phyloP scores from a whole-genome alignment of 2,329 filamentous ascomycete genomes.

The Thermothelomyces thermophilus region DNA sequence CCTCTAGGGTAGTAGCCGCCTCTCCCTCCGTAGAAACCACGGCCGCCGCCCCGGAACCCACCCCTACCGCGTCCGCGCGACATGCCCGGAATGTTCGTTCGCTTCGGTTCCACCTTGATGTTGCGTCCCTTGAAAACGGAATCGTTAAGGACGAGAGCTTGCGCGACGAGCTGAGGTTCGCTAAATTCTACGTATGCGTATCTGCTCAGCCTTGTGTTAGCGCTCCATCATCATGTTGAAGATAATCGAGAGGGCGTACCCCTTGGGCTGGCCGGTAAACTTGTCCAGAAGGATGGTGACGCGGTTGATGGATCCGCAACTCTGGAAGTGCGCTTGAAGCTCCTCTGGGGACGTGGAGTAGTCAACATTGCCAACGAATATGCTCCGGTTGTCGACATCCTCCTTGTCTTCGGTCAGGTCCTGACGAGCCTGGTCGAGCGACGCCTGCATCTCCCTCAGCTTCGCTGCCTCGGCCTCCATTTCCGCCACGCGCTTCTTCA shows the following conservation, averaged over 20 bases:
- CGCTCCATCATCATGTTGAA: not conserved
- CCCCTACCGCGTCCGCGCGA: constrained; percentile 59
- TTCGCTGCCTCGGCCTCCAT: constrained; percentile 88
- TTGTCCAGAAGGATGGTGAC: constrained; percentile 97
- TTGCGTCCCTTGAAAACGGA: constrained; percentile 91
- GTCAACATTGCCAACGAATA: constrained; percentile 98
- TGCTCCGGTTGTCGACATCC: constrained; percentile 88
- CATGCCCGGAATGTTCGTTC: constrained; percentile 95
- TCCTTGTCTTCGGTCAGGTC: constrained; percentile 88
- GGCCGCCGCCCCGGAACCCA: constrained; percentile 42
- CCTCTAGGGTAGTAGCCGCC: constrained; percentile 46
- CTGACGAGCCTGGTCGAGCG: constrained; percentile 75
- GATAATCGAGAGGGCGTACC: constrained; percentile 46
- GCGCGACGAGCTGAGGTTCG: constrained; percentile 85
- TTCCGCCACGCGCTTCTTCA: constrained; percentile 80
- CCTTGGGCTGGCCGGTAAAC: constrained; percentile 98
- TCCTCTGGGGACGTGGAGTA: constrained; percentile 96
- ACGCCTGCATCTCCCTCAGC: constrained; percentile 79
- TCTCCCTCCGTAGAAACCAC: constrained; percentile 40
- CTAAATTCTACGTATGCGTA: constrained; percentile 99
- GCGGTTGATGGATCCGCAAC: constrained; percentile 92
- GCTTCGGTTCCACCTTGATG: constrained; percentile 91
- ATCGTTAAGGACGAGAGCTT: constrained; percentile 92
- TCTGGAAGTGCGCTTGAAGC: constrained; percentile 97
- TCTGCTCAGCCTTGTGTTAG: constrained; percentile 40